Conservation (phyloP, 768 basidiomycete species). For the Phaeolepiota aurea region DNA sequence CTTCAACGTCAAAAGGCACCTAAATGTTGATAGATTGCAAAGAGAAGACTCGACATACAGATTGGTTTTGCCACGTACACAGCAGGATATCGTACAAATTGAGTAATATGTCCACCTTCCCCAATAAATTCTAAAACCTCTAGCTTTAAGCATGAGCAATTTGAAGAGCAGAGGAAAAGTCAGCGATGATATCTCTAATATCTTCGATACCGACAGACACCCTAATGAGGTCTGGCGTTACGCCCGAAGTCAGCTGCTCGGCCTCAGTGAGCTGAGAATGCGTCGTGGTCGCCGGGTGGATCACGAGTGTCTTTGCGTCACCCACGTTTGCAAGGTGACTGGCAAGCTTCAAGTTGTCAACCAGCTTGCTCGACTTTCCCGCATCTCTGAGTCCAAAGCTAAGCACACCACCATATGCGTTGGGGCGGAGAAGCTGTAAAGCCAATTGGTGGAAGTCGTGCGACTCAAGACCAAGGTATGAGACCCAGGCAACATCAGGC, state of each 20-base stretch:
- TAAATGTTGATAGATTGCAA: too few species aligned
- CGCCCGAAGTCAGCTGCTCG: conserved; percentile 60
- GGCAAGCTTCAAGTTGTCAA: conserved; percentile 64
- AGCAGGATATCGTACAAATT: too few species aligned
- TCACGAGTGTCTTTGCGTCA: conserved; percentile 76
- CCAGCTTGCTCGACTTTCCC: conserved; percentile 44
- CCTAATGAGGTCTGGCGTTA: conserved; percentile 69
- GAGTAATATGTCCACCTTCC: too few species aligned
- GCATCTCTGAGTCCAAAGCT: conserved; percentile 67
- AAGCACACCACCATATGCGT: conserved; percentile 63
- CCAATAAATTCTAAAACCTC: too few species aligned
- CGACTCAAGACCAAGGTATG: conserved; percentile 59
- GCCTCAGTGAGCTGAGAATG: conserved; percentile 58
- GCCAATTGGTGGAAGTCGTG: conserved; percentile 60
- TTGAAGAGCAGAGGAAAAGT: conserved; percentile 27
- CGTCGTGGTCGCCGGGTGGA: conserved; percentile 73
- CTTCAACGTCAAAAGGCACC: too few species aligned
- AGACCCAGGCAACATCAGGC: conserved; percentile 66
- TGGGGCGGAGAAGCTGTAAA: conserved; percentile 41
- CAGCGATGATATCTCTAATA: conserved; percentile 32
- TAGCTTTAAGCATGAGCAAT: conserved; percentile 13
- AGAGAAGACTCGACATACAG: too few species aligned
- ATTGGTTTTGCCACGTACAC: too few species aligned
- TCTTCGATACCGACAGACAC: conserved; percentile 40
- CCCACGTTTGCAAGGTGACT: conserved; percentile 71